These are phyloP conservation scores for Myrmaecium sp. DNA, from an alignment of 2,329 filamentous ascomycete genomes.

Conservation along the genomic window DNA sequence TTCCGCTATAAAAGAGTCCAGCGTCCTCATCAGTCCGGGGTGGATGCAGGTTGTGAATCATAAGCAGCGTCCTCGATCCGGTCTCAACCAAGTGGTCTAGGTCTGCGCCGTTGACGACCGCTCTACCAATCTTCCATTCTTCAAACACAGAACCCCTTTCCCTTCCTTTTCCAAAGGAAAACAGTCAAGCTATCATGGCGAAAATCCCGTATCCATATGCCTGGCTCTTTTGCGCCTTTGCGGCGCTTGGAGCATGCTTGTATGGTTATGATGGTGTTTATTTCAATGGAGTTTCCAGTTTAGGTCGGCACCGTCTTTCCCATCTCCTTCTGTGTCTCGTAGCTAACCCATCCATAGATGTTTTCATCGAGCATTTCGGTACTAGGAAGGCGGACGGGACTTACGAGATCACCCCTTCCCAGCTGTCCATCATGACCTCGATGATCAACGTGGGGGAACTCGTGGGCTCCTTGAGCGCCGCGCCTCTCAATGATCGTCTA, in stretches of 20 bases:
- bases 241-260: slow-evolving; percentile 20
- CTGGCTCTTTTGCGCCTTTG: slow-evolving; percentile 20
- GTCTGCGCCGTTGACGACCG: no score
- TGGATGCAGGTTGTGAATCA: no score
- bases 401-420: slow-evolving; percentile 12
- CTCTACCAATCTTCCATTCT: no score
- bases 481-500: slow-evolving; percentile 20
- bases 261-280: slow-evolving; percentile 22
- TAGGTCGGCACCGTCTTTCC: slow-evolving; percentile 3
- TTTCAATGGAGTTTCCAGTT: slow-evolving; percentile 15
- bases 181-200: no score
- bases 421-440: slow-evolving; percentile 18
- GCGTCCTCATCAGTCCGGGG: no score
- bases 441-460: slow-evolving; percentile 26
- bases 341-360: slow-evolving; percentile 17
- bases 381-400: slow-evolving; percentile 10
- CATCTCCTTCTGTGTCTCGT: no score
- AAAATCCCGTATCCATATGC: slow-evolving; percentile 14
- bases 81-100: no score
- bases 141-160: no score
- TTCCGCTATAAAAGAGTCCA: no score
- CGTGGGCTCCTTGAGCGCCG: slow-evolving; percentile 18
- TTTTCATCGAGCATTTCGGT: slow-evolving; percentile 20
- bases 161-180: no score
- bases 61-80: no score